Conservation (phyloP, 129 eudicot species). For the Escallonia rubra region DNA sequence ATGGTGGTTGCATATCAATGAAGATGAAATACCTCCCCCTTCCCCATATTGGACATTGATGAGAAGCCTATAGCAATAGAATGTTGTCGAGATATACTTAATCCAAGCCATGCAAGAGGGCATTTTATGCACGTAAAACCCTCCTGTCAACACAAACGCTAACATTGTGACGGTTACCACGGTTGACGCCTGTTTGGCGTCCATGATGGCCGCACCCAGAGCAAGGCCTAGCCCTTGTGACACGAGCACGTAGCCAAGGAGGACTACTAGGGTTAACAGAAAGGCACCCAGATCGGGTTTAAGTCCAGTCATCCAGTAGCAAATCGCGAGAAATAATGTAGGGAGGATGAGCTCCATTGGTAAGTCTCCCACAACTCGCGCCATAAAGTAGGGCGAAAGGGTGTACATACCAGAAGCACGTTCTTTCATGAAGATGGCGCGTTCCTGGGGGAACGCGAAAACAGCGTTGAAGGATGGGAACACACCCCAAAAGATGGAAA, state of each 20-base stretch:
- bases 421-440: constrained; percentile 70
- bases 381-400: constrained; percentile 77
- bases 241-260: constrained; percentile 71
- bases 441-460: constrained; percentile 93
- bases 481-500: constrained; percentile 94
- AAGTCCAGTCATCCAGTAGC: constrained; percentile 92
- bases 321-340: constrained; percentile 50
- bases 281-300: constrained; percentile 61
- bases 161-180: constrained; percentile 83
- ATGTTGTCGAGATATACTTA: constrained; percentile 70
- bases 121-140: constrained; percentile 81
- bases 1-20: constrained; percentile 48
- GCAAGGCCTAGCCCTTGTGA: constrained; percentile 90
- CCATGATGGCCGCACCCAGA: constrained; percentile 89
- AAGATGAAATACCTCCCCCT: constrained; percentile 43
- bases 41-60: constrained; percentile 78
- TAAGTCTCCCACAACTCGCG: constrained; percentile 68
- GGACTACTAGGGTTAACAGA: constrained; percentile 43
- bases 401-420: constrained; percentile 94
- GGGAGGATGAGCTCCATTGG: constrained; percentile 96
- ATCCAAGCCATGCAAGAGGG: constrained; percentile 73
- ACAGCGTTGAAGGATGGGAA: constrained; percentile 78
- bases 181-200: constrained; percentile 81
- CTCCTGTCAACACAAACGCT: constrained; percentile 85
- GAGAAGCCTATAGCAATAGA: constrained; percentile 71